phyloP scores from a whole-genome alignment of 805 yeast species.

The Peterozyma toletana region DNA sequence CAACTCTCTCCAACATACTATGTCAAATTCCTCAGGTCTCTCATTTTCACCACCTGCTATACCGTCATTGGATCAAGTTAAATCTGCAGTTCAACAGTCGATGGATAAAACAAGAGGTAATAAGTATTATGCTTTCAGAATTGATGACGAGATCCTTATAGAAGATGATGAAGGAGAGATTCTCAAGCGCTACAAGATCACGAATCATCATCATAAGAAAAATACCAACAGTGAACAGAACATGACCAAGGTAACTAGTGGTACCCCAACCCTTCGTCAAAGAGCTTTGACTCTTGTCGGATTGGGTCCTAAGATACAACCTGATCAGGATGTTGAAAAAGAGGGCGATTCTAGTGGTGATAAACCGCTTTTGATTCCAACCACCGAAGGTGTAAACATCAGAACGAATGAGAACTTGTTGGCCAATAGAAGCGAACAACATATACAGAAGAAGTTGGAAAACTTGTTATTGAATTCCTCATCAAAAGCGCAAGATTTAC shows the following conservation, averaged over 20 bases:
- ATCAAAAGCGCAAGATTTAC: conserved; percentile 8
- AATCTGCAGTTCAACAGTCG: not conserved
- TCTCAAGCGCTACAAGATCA: conserved; percentile 72
- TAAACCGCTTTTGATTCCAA: conserved; percentile 2
- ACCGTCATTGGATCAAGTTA: not conserved
- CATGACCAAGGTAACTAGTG: not conserved
- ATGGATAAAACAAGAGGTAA: conserved; percentile 4
- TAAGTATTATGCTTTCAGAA: conserved; percentile 65
- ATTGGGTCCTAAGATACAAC: conserved; percentile 10
- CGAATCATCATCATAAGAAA: conserved; percentile 34
- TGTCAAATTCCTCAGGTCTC: not conserved
- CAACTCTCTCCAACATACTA: not conserved
- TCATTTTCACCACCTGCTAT: not conserved
- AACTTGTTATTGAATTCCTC: conserved; percentile 1
- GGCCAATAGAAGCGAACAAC: conserved; percentile 4
- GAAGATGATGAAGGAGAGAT: conserved; percentile 93
- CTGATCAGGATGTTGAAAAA: conserved; percentile 2
- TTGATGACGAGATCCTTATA: conserved; percentile 70
- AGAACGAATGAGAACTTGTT: conserved; percentile 2
- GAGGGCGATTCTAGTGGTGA: conserved; percentile 4
- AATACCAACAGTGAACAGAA: conserved; percentile 10
- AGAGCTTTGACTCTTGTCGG: conserved; percentile 19
- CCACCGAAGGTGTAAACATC: conserved; percentile 1
- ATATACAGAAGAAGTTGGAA: conserved; percentile 4
- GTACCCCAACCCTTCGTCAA: conserved; percentile 5